These are phyloP conservation scores for Arabidopsis arenosa DNA, from an alignment of 345 rosid genomes.

Conservation along the genomic window DNA sequence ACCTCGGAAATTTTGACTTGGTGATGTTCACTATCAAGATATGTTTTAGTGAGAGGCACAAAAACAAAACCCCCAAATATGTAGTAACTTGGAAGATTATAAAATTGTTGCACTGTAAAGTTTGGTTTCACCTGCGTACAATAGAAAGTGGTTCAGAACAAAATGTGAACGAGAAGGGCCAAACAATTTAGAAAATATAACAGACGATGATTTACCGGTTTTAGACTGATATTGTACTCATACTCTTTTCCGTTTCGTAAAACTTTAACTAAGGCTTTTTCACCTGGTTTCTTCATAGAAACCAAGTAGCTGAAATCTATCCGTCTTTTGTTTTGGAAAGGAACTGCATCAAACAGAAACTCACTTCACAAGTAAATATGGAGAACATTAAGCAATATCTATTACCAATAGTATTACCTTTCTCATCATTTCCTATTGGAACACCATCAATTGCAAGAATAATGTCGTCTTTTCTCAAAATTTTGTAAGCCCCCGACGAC, in stretches of 20 bases:
- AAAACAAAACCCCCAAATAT: slow-evolving; percentile 25
- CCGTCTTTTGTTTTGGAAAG: slow-evolving; percentile 39
- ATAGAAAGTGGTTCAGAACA: too few relatives aligned
- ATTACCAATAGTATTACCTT: not conserved
- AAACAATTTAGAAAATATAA: too few relatives aligned
- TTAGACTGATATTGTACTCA: slow-evolving; percentile 53
- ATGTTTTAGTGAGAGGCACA: slow-evolving; percentile 26
- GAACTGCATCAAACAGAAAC: not conserved
- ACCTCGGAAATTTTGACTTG: not conserved
- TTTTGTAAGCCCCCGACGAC: slow-evolving; percentile 52
- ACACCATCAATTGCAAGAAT: too few relatives aligned
- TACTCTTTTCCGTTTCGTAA: slow-evolving; percentile 62
- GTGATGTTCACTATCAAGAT: slow-evolving; percentile 47
- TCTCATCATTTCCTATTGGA: not conserved
- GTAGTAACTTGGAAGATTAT: slow-evolving; percentile 32
- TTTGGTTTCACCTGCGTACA: not conserved
- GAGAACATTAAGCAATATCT: not conserved
- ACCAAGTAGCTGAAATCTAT: slow-evolving; percentile 72
- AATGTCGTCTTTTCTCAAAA: slow-evolving; percentile 32
- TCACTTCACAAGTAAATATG: not conserved
- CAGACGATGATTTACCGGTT: slow-evolving; percentile 47
- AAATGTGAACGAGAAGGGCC: not conserved
- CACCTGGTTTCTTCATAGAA: slow-evolving; percentile 81
- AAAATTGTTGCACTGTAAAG: not conserved
- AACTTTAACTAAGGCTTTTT: slow-evolving; percentile 55